phyloP scores from a whole-genome alignment of 805 yeast species.

The Pichia deserticola region DNA sequence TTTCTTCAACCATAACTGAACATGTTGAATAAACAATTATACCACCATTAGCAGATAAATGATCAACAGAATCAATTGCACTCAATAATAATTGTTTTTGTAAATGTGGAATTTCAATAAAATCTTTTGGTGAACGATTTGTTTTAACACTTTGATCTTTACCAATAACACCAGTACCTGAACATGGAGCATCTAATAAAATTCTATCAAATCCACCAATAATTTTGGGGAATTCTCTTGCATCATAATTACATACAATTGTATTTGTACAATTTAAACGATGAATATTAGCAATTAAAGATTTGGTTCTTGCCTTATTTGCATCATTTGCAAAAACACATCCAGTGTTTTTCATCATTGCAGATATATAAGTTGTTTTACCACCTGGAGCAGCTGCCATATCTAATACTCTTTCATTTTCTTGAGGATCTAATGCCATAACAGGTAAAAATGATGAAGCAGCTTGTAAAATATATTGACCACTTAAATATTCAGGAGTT shows the following conservation, averaged over 20 bases:
- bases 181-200: constrained; percentile 95
- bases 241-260: constrained; percentile 95
- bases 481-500: constrained; percentile 96
- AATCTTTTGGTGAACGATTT: constrained; percentile 91
- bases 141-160: constrained; percentile 94
- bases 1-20: constrained; percentile 96
- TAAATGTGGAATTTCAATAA: constrained; percentile 91
- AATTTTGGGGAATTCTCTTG: constrained; percentile 95
- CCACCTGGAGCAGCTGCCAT: constrained; percentile 99
- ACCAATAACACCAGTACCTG: constrained; percentile 99
- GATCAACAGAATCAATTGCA: constrained; percentile 97
- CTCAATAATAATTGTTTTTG: constrained; percentile 90
- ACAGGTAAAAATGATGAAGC: constrained; percentile 97
- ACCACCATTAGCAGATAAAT: constrained; percentile 87
- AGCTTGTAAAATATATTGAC: constrained; percentile 96
- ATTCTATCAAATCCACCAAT: constrained; percentile 98
- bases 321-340: constrained; percentile 96
- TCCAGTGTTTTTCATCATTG: constrained; percentile 97
- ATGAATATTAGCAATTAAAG: constrained; percentile 94
- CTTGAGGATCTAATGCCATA: constrained; percentile 97
- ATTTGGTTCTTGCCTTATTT: constrained; percentile 92
- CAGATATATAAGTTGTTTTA: constrained; percentile 89
- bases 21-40: constrained; percentile 95
- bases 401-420: constrained; percentile 88
- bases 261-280: constrained; percentile 95